Evolutionary conservation across 352 stramenopile species (phyloP), one percentile per base, ranked within the genome.

Genomic region (Phytopythium vexans): DNA sequence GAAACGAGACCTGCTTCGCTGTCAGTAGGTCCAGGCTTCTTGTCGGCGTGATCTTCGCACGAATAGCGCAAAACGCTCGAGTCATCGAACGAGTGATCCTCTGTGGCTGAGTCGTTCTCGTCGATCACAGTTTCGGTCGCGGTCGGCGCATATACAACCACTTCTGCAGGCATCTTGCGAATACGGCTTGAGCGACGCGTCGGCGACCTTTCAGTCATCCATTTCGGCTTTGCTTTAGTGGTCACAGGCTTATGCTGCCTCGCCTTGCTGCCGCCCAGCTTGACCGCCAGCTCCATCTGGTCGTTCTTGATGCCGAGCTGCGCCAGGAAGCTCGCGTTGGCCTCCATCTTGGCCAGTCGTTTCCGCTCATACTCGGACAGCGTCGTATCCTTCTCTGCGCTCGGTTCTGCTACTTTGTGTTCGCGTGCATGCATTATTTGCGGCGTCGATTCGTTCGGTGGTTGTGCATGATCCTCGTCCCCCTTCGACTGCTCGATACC

Each of bases 301-400:
- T 55, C 41, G 21, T 51, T 56, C 16, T 47, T 52, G 43, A 86
- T 63, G n/a, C 71, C 74, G 34, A 86, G 40, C 35, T 79, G 50
- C 41, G 66, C 43, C 14, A 83, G 49, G 50, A 83, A 82, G 41
- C 63, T 61, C 27, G 64, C 68, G 52, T 86, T 86, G 34, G 55
- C 59, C 10, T 63, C 71, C 49, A 86, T 73, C 21, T 62, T 69
- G 39, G 35, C 54, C 21, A 55, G 49, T 2, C 74, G 66, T 52
- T 81, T 80, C 42, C 49, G 52, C 44, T 83, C 75, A 39, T 86
- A 83, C 41, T 72, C 63, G 11, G 72, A 86, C 1, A 82, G 40
- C 1, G 36, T 47, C 6, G 39, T 14, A 15, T 8, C 12, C 2
- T 31, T 15, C 8, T 12, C 6, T 6, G 6, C 5, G 11, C 16